Evolutionary conservation across 495 filamentous ascomycete genomes (phyloP), one percentile per base, ranked within the genome.

Genomic region (Jackrogersella multiformis): DNA sequence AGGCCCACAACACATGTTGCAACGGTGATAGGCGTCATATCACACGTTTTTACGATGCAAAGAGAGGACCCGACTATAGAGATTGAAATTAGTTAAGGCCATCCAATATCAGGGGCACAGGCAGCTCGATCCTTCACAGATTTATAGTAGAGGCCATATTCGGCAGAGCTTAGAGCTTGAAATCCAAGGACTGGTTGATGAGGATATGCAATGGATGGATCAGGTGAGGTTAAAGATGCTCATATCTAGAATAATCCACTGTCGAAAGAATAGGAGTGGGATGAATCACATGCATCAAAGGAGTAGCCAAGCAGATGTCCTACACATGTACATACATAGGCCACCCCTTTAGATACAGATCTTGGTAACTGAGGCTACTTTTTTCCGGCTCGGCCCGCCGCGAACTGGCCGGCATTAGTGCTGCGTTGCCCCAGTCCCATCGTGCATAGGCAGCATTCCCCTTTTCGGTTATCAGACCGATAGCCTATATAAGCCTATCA

Each of bases 371-470:
- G 58, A 58, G 58, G 65, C 54, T 68, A 34, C n/a, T n/a, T 45
- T 54, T 68, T 46, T 15, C 44, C 58, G 65, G 65, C 53, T 42
- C 65, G 65, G 52, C 46, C 65, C 65, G 65, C 46, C 38, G 65
- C 38, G 46, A 54, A 44, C 45, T 28, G 38, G 42, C 24, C 42
- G 13, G 21, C 42, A 26, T 46, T 46, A 46, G 42, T n/a, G 21
- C 10, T 5, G 5, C 21, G 21, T 46, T 18, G 38, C 38, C 38
- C 16, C 38, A n/a, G n/a, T n/a, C n/a, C n/a, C n/a, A n/a, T n/a
- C 4, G 42, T 12, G 42, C 21, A 9, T 20, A 23, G 18, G 0
- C 21, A 46, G 42, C 5, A 26, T 51, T 32, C 5, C 28, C 13
- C n/a, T n/a, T 51, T 51, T 15, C 46, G 24, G 46, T 51, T 51